Evolutionary conservation across 164 flowering plant genomes (phyloP), one percentile per base, ranked within the genome.

Genomic region (Liriodendron chinense): DNA sequence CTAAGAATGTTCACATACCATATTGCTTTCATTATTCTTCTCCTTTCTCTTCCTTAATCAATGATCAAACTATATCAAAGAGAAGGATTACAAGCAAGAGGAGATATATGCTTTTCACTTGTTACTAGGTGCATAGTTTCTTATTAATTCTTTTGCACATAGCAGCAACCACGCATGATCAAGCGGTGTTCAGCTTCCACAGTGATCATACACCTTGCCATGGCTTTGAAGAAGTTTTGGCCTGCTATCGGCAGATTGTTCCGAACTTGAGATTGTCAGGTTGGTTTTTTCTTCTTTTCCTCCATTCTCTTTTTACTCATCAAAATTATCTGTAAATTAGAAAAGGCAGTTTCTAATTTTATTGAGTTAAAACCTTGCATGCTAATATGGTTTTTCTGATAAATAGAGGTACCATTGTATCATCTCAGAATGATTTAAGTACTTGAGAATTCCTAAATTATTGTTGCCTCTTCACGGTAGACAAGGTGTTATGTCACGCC

Each of bases 191-290:
- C 72, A 88, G 92, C 82, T 92, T 90, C 76, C 90, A 92, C 73
- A 76, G 22, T 73, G 91, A 92, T 80, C 81, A 81, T 53, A 77
- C 88, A 10, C 86, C 94, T 56, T 92, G 96, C 80, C 84, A 89
- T 79, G 96, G 96, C 8, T 90, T 92, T 80, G 92, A 90, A 78
- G 96, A 92, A 85, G 96, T 88, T 71, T 78, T 92, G 73, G 76
- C 84, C 1, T 87, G 96, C 81, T 92, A 92, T 76, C 85, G 34
- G 74, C 80, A 64, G 47, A 86, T 90, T 18, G 83, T 81, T 65
- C 90, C 91, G 28, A 81, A 81, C 72, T 69, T 90, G 85, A 73
- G 75, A 75, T 81, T 92, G 26, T 74, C 96, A 77, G 94, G 96
- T 89, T 74, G 6, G 82, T 69, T 48, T 62, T 13, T 72, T 20